Conservation (phyloP, 2,329 filamentous ascomycete genomes). For the Calycina marina region DNA sequence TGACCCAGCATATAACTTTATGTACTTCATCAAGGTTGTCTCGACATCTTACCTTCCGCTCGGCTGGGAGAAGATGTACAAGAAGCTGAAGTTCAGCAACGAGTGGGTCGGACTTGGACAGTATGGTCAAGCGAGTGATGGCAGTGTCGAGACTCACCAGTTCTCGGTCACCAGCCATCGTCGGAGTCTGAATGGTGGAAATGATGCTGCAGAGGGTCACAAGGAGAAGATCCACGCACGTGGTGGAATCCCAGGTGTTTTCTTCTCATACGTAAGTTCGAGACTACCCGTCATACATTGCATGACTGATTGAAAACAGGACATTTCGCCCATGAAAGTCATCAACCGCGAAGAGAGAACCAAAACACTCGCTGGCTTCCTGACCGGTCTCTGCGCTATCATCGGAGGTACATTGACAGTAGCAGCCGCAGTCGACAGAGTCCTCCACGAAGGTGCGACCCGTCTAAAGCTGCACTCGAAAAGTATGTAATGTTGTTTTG, state of each 20-base stretch:
- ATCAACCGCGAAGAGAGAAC: slow-evolving; percentile 85
- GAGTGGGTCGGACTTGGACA: slow-evolving; percentile 50
- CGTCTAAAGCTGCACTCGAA: slow-evolving; percentile 65
- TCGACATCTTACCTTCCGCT: slow-evolving; percentile 88
- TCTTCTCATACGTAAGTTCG: slow-evolving; percentile 83
- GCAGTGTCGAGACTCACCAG: slow-evolving; percentile 92
- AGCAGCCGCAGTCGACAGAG: slow-evolving; percentile 81
- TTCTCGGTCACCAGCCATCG: slow-evolving; percentile 97
- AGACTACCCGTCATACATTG: background rate
- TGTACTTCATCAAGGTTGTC: slow-evolving; percentile 99
- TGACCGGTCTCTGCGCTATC: slow-evolving; percentile 87
- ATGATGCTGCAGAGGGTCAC: slow-evolving; percentile 76
- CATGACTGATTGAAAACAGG: slow-evolving; percentile 33
- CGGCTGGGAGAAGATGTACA: slow-evolving; percentile 53
- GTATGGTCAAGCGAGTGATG: slow-evolving; percentile 51
- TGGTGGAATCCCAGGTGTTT: slow-evolving; percentile 91
- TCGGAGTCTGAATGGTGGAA: slow-evolving; percentile 70
- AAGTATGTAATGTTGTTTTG: slow-evolving; percentile 29
- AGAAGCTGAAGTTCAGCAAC: slow-evolving; percentile 26
- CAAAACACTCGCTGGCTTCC: slow-evolving; percentile 83
- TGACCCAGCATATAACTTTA: slow-evolving; percentile 84
- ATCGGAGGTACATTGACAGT: slow-evolving; percentile 92
- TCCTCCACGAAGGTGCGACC: slow-evolving; percentile 74
- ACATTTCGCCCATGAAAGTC: slow-evolving; percentile 99
- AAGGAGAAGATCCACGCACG: slow-evolving; percentile 80